Percentiles rank a stretch among this genome's conserved stretches.
These are phyloP conservation scores for Vaccinium corymbosum DNA, from an alignment of 148 eudicot species.

Conservation along the genomic window DNA sequence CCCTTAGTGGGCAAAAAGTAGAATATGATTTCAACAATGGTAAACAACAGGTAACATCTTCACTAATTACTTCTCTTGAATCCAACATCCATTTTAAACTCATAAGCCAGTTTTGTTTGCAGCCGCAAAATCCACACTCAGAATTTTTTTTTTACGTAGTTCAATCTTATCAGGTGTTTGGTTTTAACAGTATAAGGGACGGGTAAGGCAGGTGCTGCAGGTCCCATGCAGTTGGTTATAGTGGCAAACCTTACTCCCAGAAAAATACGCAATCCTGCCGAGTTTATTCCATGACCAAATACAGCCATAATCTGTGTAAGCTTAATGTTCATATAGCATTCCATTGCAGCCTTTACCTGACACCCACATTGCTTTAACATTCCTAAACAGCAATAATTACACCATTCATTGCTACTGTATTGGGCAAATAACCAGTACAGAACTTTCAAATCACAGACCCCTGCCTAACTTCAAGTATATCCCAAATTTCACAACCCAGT, in stretches of 20 bases:
- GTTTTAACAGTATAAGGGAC: neutral
- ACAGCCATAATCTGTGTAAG: neutral
- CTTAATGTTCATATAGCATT: neutral
- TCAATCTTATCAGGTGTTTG: neutral
- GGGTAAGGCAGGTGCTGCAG: neutral
- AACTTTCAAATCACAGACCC: neutral
- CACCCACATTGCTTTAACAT: neutral
- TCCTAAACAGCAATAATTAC: neutral
- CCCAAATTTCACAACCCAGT: neutral
- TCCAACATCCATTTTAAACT: neutral
- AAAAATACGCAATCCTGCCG: neutral
- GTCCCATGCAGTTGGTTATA: neutral
- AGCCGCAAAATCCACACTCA: neutral
- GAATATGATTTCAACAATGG: neutral
- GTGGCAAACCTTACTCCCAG: neutral
- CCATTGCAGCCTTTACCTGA: neutral
- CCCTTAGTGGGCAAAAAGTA: neutral
- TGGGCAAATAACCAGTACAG: slow-evolving; percentile 1
- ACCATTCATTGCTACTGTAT: neutral
- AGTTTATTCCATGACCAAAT: neutral
- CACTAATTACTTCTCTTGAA: neutral
- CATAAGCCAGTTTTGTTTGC: neutral
- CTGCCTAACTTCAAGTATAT: neutral
- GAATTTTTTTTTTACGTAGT: neutral
- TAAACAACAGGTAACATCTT: neutral